Evolutionary conservation across 768 basidiomycete genomes (phyloP).

Genomic region (Phylloporus rhodoxanthus): DNA sequence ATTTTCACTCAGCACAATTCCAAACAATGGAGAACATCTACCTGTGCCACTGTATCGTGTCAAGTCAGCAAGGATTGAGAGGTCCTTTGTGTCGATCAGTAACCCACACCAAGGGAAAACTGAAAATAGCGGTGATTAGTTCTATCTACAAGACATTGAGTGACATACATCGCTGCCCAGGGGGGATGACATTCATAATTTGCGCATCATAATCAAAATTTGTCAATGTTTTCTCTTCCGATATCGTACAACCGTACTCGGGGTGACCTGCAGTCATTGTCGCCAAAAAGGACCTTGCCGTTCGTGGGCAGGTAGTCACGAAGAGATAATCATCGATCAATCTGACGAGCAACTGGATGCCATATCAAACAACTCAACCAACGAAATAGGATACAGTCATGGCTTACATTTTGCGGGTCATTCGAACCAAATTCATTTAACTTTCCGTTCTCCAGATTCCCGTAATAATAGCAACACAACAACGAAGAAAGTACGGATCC

Average conservation of each 20-base stretch:
- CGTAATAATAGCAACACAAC: conserved; percentile 94
- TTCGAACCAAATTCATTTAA: conserved; percentile 35
- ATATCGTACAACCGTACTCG: conserved; percentile 90
- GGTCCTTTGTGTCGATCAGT: conserved; percentile 63
- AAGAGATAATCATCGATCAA: conserved; percentile 95
- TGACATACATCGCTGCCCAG: conserved; percentile 37
- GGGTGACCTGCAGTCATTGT: conserved; percentile 83
- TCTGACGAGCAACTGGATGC: conserved; percentile 63
- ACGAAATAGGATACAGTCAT: neutral
- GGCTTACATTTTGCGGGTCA: conserved; percentile 58
- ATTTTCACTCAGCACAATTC: neutral
- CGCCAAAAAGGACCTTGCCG: conserved; percentile 64
- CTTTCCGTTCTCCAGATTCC: conserved; percentile 70
- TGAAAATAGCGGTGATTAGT: conserved; percentile 24
- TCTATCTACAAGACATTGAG: neutral
- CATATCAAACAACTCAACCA: neutral
- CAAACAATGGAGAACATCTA: conserved; percentile 28
- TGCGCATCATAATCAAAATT: conserved; percentile 69
- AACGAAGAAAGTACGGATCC: conserved; percentile 92
- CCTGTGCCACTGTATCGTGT: conserved; percentile 57
- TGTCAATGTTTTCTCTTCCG: conserved; percentile 80
- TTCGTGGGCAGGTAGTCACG: conserved; percentile 58
- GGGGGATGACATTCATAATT: conserved; percentile 48
- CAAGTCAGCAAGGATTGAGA: conserved; percentile 80
- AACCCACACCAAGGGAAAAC: conserved; percentile 95